Evolutionary conservation across 1,284 basidiomycete genomes (phyloP).

Genomic region (Chondrostereum purpureum): DNA sequence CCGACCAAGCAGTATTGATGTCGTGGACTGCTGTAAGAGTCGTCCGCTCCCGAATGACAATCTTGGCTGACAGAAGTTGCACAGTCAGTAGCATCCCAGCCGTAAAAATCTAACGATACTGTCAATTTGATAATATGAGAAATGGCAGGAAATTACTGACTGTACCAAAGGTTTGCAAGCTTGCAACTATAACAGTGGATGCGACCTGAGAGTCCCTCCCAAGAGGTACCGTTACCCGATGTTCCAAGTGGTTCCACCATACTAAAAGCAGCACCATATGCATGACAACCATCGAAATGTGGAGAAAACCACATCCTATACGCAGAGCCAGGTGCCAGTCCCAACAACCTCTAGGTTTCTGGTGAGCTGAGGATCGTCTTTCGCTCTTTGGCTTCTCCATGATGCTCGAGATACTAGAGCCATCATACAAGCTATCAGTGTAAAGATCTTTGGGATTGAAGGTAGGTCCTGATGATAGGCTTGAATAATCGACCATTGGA

Average conservation of each 20-base stretch:
- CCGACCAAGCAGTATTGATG: not conserved
- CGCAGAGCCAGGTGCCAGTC: not conserved
- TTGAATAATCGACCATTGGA: not conserved
- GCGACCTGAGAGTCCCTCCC: not conserved
- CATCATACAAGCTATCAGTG: too few relatives aligned
- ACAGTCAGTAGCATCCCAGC: not conserved
- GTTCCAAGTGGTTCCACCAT: not conserved
- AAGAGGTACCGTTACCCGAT: not conserved
- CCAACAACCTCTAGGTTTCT: not conserved
- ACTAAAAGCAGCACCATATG: not conserved
- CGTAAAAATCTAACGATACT: not conserved
- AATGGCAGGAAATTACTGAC: not conserved
- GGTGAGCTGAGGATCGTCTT: not conserved
- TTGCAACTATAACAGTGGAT: too few relatives aligned
- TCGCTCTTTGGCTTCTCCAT: not conserved
- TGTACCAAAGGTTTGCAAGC: not conserved
- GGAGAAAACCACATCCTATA: not conserved
- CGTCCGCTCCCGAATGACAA: not conserved
- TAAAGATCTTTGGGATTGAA: too few relatives aligned
- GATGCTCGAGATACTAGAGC: too few relatives aligned
- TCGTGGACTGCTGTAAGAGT: slow-evolving; percentile 1
- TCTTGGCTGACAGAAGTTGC: not conserved
- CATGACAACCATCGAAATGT: not conserved
- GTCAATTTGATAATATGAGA: not conserved
- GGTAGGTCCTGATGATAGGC: too few relatives aligned